Conservation (phyloP, 225 moss, liverwort and hornwort genomes). For the Bryoerythrophyllum caledonicum region DNA sequence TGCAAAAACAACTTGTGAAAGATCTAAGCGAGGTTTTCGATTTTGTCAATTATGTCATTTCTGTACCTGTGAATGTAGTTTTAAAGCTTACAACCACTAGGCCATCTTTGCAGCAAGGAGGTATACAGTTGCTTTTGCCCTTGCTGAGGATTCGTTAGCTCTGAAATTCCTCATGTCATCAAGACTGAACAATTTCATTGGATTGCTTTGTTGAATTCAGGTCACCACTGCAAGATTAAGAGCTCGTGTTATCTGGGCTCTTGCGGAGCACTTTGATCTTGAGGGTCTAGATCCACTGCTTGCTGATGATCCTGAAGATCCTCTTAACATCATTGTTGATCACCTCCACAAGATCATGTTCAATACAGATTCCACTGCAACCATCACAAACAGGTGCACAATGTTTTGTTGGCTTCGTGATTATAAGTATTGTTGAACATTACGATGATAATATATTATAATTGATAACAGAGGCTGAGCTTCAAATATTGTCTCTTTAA, state of each 20-base stretch:
- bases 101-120: slow-evolving; percentile 19
- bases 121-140: slow-evolving; percentile 33
- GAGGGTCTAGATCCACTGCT: slow-evolving; percentile 88
- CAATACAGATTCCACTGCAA: slow-evolving; percentile 73
- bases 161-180: slow-evolving; percentile 11
- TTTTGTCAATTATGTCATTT: slow-evolving; percentile 10
- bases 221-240: slow-evolving; percentile 73
- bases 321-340: slow-evolving; percentile 86
- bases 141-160: slow-evolving; percentile 8
- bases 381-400: slow-evolving; percentile 67
- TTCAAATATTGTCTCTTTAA: background rate
- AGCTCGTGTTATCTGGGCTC: slow-evolving; percentile 86
- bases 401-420: background rate
- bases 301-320: slow-evolving; percentile 95
- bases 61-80: slow-evolving; percentile 8
- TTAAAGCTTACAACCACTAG: background rate
- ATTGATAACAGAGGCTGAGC: slow-evolving; percentile 2
- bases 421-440: background rate
- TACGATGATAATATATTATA: slow-evolving; percentile 19
- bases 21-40: slow-evolving; percentile 71
- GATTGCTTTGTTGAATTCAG: slow-evolving; percentile 40
- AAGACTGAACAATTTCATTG: slow-evolving; percentile 25
- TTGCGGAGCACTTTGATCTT: slow-evolving; percentile 94
- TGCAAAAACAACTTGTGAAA: slow-evolving; percentile 75
- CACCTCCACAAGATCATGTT: slow-evolving; percentile 85